Base-by-base conservation (phyloP, 2,329 filamentous ascomycete species). In the Helminthosporium solani region DNA sequence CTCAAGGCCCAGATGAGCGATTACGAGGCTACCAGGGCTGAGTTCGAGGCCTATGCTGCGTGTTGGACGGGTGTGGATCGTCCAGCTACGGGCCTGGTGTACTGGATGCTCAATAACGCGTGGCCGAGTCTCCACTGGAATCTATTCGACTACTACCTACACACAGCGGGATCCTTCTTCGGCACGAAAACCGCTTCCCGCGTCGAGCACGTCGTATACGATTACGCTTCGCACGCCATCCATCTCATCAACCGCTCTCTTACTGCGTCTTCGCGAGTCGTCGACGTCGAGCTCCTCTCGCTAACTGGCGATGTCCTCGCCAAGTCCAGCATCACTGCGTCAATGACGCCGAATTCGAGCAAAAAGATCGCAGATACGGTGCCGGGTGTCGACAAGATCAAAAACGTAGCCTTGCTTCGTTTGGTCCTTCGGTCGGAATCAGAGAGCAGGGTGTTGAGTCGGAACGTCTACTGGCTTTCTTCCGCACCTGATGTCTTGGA, bases 51-150 rank as follows among this genome's bases (percentile, higher is more conserved):
- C 0, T 85, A 78, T 56, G 70, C 75, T 0, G 69, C 76, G 2
- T 68, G 73, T 0, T 83, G 81, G 75, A 78, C 61, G 73, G 73
- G 1, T 49, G 72, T 71, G 1, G 61, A 68, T 1, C 69, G 77
- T 2, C 78, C 80, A 0, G 80, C 82, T 0, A 85, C 82, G 0
- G 83, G 83, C 0, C 39, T 80, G 38, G 78, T 86, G 14, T 86
- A 86, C 67, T 86, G 83, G 83, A 85, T 86, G 82, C 63, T 85
- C 42, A 84, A 84, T 53, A 78, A 78, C 36, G 83, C 82, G 0
- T 86, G 82, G 81, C 83, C 83, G 0, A 79, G 75, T 44, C 67
- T 86, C 21, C 83, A 85, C 57, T 86, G 83, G 83, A 80, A 81
- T 42, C 65, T 84, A 5, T 84, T 84, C 58, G 83, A 85, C 54